Base-by-base conservation (phyloP, 495 filamentous ascomycete genomes). In the Xylaria venustula region DNA sequence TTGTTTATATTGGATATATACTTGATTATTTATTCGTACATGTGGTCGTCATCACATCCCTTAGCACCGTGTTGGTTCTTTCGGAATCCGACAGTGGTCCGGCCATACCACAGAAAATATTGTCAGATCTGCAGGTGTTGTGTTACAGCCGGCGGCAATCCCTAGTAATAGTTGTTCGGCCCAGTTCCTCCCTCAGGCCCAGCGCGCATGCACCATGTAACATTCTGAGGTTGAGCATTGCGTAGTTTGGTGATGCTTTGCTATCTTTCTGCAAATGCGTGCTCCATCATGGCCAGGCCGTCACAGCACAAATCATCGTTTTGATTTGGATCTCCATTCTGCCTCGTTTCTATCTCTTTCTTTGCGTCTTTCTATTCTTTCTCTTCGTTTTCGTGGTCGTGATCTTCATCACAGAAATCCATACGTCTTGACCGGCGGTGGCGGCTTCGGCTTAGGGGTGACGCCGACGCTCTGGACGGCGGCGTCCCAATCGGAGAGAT, bases 401-500 rank as follows among this genome's bases (percentile, higher is more conserved):
- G n/a, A n/a, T n/a, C n/a, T n/a, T n/a, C 36, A 15, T 63, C 22
- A 56, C 26, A 62, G 42, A 26, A 62, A 62, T 2, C 60, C 60
- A 15, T 62, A 42, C 7, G 60, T 62, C 19, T 42, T 44, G 20
- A 62, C 60, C 3, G 42, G 44, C 2, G 60, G 17, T 19, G 60
- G 52, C 6, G 52, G 60, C 19, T 55, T 55, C 6, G 60, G 60
- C 23, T 15, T 41, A 3, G 60, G 60, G 1, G 51, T 62, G 52
- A 56, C 25, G 11, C 60, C 60, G 1, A 62, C 40, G 17, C 52
- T 57, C 56, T 64, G 68, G 72, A 82, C 58, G 9, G 71, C 81
- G 42, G 79, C 75, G 44, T 73, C 68, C 57, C 86, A 83, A 61
- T 82, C 67, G 1, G 81, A 74, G 5, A 85, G 52, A 17, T 85